These are phyloP conservation scores for Grosmannia clavigera DNA, from an alignment of 2,329 filamentous ascomycete species.

Conservation along the genomic window DNA sequence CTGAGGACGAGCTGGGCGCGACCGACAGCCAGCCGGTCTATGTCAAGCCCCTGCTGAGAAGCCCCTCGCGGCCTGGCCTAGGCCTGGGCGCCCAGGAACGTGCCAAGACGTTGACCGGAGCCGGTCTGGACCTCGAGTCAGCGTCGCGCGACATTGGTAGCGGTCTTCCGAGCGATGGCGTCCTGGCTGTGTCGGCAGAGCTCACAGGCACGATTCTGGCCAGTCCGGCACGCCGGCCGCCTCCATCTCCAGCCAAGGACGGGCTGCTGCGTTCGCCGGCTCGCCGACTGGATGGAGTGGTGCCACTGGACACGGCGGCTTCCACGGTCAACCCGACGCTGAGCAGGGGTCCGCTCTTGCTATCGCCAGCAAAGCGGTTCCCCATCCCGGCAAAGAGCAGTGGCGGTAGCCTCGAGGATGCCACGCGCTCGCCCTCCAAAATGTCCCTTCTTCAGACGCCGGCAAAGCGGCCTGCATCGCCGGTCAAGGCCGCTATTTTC, in stretches of 20 bases:
- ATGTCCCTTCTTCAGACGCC: conserved; percentile 36
- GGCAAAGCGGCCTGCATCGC: conserved; percentile 20
- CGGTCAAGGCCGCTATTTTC: conserved; percentile 22
- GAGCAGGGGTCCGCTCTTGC: conserved; percentile 28
- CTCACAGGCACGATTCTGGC: conserved; percentile 27
- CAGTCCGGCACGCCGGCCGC: conserved; percentile 44
- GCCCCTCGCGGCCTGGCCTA: conserved; percentile 37
- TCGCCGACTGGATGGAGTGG: conserved; percentile 34
- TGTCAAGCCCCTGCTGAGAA: conserved; percentile 40
- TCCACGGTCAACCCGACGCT: conserved; percentile 13
- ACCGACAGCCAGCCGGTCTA: conserved; percentile 31
- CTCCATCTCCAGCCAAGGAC: conserved; percentile 41
- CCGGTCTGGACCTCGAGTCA: conserved; percentile 4
- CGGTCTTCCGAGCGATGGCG: conserved; percentile 14
- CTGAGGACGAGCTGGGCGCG: conserved; percentile 48
- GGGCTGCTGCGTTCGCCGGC: conserved; percentile 40
- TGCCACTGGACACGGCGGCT: neutral
- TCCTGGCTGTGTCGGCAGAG: conserved; percentile 20
- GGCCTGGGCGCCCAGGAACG: conserved; percentile 3
- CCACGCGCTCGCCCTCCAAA: conserved; percentile 28
- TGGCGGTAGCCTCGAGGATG: conserved; percentile 14
- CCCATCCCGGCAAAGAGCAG: conserved; percentile 29
- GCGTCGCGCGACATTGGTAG: neutral
- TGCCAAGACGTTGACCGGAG: neutral
- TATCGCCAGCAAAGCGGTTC: conserved; percentile 39